Conservation (phyloP, 2,329 filamentous ascomycete species). For the Cryphonectria carpinicola region DNA sequence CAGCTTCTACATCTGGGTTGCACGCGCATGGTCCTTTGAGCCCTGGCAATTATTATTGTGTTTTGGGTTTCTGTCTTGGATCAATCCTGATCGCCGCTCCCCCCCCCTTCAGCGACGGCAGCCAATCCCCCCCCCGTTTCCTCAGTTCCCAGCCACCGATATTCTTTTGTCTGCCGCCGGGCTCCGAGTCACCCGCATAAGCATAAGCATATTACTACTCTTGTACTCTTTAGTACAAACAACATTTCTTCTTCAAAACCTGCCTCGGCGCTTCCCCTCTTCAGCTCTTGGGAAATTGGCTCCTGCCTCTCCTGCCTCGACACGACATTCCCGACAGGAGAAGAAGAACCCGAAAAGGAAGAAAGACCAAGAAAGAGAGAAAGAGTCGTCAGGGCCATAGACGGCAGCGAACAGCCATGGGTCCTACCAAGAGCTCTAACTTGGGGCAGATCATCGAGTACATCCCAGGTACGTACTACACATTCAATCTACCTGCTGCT, state of each 20-base stretch:
- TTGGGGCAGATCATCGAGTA: slow-evolving; percentile 94
- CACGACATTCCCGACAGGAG: neutral
- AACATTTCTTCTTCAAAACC: slow-evolving; percentile 7
- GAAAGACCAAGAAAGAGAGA: neutral
- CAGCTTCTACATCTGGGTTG: neutral
- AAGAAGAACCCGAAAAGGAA: neutral
- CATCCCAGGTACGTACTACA: slow-evolving; percentile 75
- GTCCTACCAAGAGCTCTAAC: slow-evolving; percentile 54
- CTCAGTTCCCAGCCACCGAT: slow-evolving; percentile 11
- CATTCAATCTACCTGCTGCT: neutral
- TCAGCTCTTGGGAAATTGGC: neutral
- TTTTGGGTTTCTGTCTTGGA: neutral
- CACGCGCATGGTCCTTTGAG: neutral
- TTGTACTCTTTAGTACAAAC: neutral
- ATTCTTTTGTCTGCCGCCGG: slow-evolving; percentile 10
- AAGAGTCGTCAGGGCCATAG: slow-evolving; percentile 36
- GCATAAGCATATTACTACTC: neutral
- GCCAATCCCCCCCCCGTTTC: neutral
- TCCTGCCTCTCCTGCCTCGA: slow-evolving; percentile 12
- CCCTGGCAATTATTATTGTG: neutral
- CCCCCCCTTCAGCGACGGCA: neutral
- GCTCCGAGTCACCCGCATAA: slow-evolving; percentile 8
- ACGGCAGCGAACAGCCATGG: slow-evolving; percentile 48
- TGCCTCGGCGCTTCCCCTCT: slow-evolving; percentile 5
- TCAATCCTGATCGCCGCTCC: slow-evolving; percentile 3